phyloP scores from a whole-genome alignment of 2,329 filamentous ascomycete species.

The Beauveria brongniartii region DNA sequence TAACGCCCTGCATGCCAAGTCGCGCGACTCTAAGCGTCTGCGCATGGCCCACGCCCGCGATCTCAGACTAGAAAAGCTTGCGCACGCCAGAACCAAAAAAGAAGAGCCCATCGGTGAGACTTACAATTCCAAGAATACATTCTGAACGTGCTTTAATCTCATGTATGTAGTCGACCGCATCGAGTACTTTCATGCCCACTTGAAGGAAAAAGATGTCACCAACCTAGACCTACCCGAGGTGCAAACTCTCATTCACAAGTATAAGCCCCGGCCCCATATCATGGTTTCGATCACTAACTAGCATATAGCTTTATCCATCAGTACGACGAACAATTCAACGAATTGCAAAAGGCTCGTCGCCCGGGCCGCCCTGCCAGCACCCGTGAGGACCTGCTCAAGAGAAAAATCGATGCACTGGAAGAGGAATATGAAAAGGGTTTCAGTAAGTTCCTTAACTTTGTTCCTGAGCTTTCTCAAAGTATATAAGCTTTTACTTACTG shows the following conservation, averaged over 20 bases:
- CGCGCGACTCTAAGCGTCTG: constrained; percentile 74
- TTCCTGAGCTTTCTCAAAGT: neutral
- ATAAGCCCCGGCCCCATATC: constrained; percentile 16
- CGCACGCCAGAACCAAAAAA: constrained; percentile 60
- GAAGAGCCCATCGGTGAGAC: constrained; percentile 62
- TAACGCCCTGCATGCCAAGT: constrained; percentile 76
- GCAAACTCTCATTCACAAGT: constrained; percentile 56
- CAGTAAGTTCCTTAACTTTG: constrained; percentile 40
- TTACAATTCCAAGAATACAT: neutral
- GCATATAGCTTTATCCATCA: constrained; percentile 53
- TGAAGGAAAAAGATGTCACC: constrained; percentile 39
- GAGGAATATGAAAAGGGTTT: constrained; percentile 81
- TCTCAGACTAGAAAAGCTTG: constrained; percentile 68
- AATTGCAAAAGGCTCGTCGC: constrained; percentile 60
- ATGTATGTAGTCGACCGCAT: constrained; percentile 27
- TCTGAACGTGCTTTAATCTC: constrained; percentile 3
- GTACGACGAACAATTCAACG: constrained; percentile 61
- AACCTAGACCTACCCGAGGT: constrained; percentile 48
- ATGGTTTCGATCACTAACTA: neutral
- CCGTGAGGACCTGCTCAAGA: constrained; percentile 67
- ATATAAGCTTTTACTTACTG: neutral
- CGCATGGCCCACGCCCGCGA: constrained; percentile 74
- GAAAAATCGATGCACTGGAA: constrained; percentile 61
- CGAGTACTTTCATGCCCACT: constrained; percentile 60
- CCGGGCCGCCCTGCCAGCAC: constrained; percentile 71